phyloP scores from a whole-genome alignment of 2,329 filamentous ascomycete genomes.

The Lizonia empirigonia region DNA sequence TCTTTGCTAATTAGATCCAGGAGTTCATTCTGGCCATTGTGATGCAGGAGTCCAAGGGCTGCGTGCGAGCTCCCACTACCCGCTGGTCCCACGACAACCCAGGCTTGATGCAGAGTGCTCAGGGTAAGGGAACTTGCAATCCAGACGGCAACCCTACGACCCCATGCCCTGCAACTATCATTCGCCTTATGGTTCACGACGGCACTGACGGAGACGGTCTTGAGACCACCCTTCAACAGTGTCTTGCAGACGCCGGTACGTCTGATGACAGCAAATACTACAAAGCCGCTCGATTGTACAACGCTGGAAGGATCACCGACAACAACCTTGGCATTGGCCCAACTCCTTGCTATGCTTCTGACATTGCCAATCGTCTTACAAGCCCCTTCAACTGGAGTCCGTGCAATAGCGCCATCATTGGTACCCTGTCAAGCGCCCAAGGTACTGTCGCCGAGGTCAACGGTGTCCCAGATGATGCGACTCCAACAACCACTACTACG shows the following conservation, averaged over 20 bases:
- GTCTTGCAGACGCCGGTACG: slow-evolving; percentile 38
- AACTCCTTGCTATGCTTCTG: slow-evolving; percentile 58
- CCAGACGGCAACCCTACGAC: slow-evolving; percentile 45
- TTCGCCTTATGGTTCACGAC: slow-evolving; percentile 52
- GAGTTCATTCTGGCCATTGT: slow-evolving; percentile 53
- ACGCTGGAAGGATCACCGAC: slow-evolving; percentile 51
- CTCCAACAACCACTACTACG: slow-evolving; percentile 5
- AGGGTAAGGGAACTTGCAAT: slow-evolving; percentile 38
- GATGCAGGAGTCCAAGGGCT: slow-evolving; percentile 56
- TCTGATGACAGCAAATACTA: slow-evolving; percentile 52
- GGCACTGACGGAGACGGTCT: slow-evolving; percentile 51
- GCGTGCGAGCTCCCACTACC: slow-evolving; percentile 53
- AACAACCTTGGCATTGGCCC: slow-evolving; percentile 49
- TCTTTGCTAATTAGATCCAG: slow-evolving; percentile 10
- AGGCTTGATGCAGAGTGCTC: slow-evolving; percentile 55
- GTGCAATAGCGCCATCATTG: slow-evolving; percentile 22
- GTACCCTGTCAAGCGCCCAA: slow-evolving; percentile 5
- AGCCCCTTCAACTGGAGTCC: slow-evolving; percentile 29
- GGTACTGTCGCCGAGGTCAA: slow-evolving; percentile 1
- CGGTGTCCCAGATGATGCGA: neutral
- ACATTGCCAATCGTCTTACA: slow-evolving; percentile 58
- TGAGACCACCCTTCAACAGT: slow-evolving; percentile 53
- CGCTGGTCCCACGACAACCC: slow-evolving; percentile 52
- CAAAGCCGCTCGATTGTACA: slow-evolving; percentile 57
- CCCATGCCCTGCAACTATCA: slow-evolving; percentile 49